These are phyloP conservation scores for Cardiospermum halicacabum DNA, from an alignment of 345 rosid genomes.

Conservation along the genomic window DNA sequence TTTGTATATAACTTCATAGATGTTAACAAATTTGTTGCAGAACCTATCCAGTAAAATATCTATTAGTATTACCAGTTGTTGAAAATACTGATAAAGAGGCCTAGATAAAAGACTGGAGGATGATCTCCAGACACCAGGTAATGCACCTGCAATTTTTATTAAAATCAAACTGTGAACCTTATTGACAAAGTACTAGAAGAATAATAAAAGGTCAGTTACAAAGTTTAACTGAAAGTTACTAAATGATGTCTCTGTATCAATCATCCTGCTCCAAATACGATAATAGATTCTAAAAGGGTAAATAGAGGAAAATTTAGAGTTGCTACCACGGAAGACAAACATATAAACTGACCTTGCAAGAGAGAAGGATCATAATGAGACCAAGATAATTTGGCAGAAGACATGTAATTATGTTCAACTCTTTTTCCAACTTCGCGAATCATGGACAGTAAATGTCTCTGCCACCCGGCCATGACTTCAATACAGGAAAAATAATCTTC, in stretches of 20 bases:
- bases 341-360: slow-evolving; percentile 31
- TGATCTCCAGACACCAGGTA: slow-evolving; percentile 37
- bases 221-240: not conserved
- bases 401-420: slow-evolving; percentile 29
- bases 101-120: slow-evolving; percentile 31
- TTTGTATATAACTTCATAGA: not conserved
- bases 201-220: not conserved
- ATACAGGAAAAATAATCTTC: not conserved
- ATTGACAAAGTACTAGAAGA: not conserved
- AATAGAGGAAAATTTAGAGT: not conserved
- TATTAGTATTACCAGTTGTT: slow-evolving; percentile 49
- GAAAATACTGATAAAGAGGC: slow-evolving; percentile 62
- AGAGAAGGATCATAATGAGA: slow-evolving; percentile 26
- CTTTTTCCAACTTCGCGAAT: slow-evolving; percentile 45
- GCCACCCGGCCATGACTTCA: slow-evolving; percentile 68
- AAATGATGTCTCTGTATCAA: not conserved
- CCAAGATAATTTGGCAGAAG: slow-evolving; percentile 24
- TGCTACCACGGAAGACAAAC: not conserved
- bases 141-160: slow-evolving; percentile 33
- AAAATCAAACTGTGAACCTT: not conserved
- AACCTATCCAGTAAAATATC: not conserved
- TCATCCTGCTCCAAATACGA: not conserved
- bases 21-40: not conserved
- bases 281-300: not conserved
- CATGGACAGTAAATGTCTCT: slow-evolving; percentile 48